Base-by-base conservation (phyloP, 306 rosid species). In the Glycine tomentella region DNA sequence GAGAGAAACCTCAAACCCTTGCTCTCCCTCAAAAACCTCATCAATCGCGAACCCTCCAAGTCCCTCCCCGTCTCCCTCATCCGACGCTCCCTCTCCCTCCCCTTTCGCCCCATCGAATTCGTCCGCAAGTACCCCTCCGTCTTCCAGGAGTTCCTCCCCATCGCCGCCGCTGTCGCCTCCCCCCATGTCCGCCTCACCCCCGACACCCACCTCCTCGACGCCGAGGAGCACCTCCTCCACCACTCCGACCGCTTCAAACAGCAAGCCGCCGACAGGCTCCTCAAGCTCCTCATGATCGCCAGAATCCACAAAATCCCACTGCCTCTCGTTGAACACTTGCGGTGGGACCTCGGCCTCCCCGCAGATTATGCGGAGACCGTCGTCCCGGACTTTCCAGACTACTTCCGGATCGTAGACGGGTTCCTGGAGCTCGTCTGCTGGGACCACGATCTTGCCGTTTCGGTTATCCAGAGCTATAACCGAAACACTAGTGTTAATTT, bases 261-360 rank as follows among this genome's bases (percentile, higher is more conserved):
- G 42, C 91, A 88, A 44, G 81, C 84, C 14, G 98, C 98, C 0
- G 90, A 89, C 38, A 81, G 90, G 14, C 88, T 95, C 52, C 70
- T 92, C 72, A 91, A 85, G 84, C 88, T 94, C 66, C 58, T 92
- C 33, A 94, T 95, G 98, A 83, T 95, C 4, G 74, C 88, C 0
- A 90, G 91, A 45, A 25, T 65, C 31, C 87, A 87, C 51, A 86
- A 86, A 53, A 45, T 92, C 11, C 98, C 97, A 0, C 46, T 95
- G 0, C 14, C 62, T 2, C 15, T 87, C 14, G 17, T 92, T 10
- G 89, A 92, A 0, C 45, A 5, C 48, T 66, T 95, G 33, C 87
- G 64, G 51, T 95, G 98, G 98, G 95, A 92, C 85, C 80, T 95
- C 49, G 98, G 97, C 34, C 93, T 95, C 57, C 98, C 97, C 15